Percentiles rank a stretch among this genome's conserved stretches.
Evolutionary conservation across 257 asterid species (phyloP).

Genomic region (Solanum peruvianum): DNA sequence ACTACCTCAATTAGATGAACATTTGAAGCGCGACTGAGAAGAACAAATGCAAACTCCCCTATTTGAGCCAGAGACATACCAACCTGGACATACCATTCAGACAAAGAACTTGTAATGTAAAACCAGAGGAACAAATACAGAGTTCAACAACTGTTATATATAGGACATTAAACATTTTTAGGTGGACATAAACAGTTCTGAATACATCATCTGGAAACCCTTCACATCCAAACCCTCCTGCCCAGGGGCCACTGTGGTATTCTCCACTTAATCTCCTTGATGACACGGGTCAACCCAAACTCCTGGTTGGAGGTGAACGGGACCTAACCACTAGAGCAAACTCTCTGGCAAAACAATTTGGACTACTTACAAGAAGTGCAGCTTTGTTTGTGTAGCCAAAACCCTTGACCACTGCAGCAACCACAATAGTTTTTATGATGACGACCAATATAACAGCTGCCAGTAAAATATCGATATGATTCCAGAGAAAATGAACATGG

Average conservation of each 20-base stretch:
- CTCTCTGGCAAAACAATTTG: background rate
- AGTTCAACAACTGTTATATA: background rate
- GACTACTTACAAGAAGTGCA: constrained; percentile 53
- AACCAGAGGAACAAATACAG: background rate
- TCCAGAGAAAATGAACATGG: constrained; percentile 78
- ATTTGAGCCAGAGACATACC: constrained; percentile 90
- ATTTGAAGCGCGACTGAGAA: constrained; percentile 73
- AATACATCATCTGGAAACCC: background rate
- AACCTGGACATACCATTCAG: constrained; percentile 31
- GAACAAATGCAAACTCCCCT: constrained; percentile 88
- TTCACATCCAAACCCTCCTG: background rate
- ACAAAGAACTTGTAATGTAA: background rate
- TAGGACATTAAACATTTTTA: background rate
- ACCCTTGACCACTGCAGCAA: constrained; percentile 64
- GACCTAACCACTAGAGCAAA: background rate
- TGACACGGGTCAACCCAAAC: background rate
- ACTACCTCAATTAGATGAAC: constrained; percentile 67
- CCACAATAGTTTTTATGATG: constrained; percentile 47
- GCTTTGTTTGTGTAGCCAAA: constrained; percentile 75
- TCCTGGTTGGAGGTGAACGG: background rate
- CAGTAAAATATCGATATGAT: constrained; percentile 67
- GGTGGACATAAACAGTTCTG: background rate
- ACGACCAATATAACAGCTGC: constrained; percentile 75
- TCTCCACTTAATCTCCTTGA: background rate
- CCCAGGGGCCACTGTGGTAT: background rate